Conservation (phyloP, 352 stramenopile species). For the Globisporangium viniferum region DNA sequence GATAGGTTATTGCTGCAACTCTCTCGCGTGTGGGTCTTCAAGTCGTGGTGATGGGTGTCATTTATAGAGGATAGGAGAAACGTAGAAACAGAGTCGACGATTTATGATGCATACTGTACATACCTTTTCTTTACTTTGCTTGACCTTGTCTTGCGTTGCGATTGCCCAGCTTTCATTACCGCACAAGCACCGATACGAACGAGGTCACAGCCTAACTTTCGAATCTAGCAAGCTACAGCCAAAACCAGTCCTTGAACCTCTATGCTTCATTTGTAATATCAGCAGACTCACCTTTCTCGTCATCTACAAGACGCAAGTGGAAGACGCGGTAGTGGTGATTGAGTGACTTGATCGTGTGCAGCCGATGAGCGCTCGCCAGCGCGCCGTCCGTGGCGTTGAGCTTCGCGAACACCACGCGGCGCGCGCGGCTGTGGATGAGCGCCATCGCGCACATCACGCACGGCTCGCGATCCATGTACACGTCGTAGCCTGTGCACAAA, state of each 20-base stretch:
- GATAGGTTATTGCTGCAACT: background rate
- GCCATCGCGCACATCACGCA: slow-evolving; percentile 90
- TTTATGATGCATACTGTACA: background rate
- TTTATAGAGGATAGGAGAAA: background rate
- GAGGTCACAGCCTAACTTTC: background rate
- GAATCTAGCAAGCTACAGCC: background rate
- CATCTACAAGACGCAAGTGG: slow-evolving; percentile 26
- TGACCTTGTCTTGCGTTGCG: background rate
- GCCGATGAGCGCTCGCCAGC: slow-evolving; percentile 49
- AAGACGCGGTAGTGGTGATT: slow-evolving; percentile 90
- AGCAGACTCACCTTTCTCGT: background rate
- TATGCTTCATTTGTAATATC: background rate
- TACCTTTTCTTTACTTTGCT: background rate
- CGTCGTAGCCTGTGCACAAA: slow-evolving; percentile 86
- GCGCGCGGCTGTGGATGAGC: slow-evolving; percentile 80
- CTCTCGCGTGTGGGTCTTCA: background rate
- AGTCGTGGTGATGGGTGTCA: background rate
- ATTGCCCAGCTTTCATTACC: background rate
- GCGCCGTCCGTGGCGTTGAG: slow-evolving; percentile 58
- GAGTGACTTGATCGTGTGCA: slow-evolving; percentile 85
- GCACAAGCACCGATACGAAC: background rate
- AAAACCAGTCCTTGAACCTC: background rate
- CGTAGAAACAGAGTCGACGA: background rate
- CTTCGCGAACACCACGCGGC: slow-evolving; percentile 71
- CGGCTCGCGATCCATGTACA: slow-evolving; percentile 83